Evolutionary conservation across 2,329 filamentous ascomycete species (phyloP).

Genomic region (Colletotrichum sp.): DNA sequence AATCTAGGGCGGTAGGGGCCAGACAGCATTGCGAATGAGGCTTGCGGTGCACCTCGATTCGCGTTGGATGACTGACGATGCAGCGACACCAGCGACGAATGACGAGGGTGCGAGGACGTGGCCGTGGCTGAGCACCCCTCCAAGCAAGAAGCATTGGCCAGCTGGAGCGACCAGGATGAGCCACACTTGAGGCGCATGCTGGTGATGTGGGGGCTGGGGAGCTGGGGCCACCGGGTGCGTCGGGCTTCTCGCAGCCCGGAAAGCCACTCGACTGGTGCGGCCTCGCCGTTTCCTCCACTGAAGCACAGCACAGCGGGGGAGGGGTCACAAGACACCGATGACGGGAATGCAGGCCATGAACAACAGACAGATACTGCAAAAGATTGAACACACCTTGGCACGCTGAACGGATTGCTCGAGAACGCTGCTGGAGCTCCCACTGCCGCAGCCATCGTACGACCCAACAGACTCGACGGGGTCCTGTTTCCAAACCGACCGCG

Average conservation of each 20-base stretch:
- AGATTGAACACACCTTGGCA: not conserved
- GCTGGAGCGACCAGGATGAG: not conserved
- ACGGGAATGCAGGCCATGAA: not conserved
- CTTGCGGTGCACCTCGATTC: not conserved
- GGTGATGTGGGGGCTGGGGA: not conserved
- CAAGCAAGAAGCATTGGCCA: not conserved
- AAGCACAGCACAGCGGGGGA: not conserved
- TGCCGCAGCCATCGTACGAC: constrained; percentile 11
- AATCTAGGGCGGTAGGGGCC: not conserved
- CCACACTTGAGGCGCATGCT: constrained; percentile 3
- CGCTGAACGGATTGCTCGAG: not conserved
- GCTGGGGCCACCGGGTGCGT: not conserved
- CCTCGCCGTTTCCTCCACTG: not conserved
- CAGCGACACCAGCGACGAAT: not conserved
- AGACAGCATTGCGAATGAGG: not conserved
- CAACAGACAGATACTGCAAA: not conserved
- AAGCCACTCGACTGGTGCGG: not conserved
- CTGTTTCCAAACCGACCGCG: not conserved
- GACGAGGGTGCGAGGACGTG: not conserved
- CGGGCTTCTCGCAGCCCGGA: not conserved
- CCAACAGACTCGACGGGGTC: not conserved
- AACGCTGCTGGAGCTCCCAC: not conserved
- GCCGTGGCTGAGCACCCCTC: constrained; percentile 8
- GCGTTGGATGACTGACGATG: not conserved
- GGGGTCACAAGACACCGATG: not conserved